Evolutionary conservation across 2,329 filamentous ascomycete genomes (phyloP), one percentile per base, ranked within the genome.

Genomic region (Monosporascus sp.): DNA sequence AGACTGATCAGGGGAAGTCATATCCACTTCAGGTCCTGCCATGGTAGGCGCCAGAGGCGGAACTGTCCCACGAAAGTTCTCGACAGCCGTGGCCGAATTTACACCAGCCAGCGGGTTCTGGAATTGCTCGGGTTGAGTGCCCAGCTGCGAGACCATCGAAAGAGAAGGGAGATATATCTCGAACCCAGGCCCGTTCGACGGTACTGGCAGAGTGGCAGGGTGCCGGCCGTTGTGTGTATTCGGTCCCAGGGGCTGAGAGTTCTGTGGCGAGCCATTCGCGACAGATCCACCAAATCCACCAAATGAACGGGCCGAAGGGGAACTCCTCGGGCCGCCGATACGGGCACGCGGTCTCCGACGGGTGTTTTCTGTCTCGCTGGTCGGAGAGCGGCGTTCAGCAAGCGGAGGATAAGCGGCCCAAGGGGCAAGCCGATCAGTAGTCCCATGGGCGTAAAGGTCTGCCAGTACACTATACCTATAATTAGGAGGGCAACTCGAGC

Each of bases 281-380:
- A 52, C 46, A 41, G 53, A 31, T 25, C 54, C 51, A 37, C 56
- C 53, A 51, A 60, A 55, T 35, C 54, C 51, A 37, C 56, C 53
- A 52, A 60, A 56, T 27, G 49, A 55, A 54, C 51, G 55, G 17
- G 59, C 58, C 20, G 61, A 59, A 14, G 63, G 57, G 43, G 60
- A 62, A 35, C 60, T 59, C 35, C 66, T 64, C 7, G 61, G 50
- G 51, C 61, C 59, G 11, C 62, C 61, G 47, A 63, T 61, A 18
- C 66, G 66, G 43, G 63, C 54, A 20, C 67, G 66, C 46, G 60
- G 57, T 49, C 68, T 63, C 35, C 67, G 64, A 39, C 67, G 64
- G 25, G 55, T 56, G n/a, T 67, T 65, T 39, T 61, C 57, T 38
- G 54, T 44, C 11, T 69, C 66, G 31, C 49, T 55, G 3, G 64